Evolutionary conservation across 805 yeast species (phyloP), one percentile per base, ranked within the genome.

Genomic region (Saccharomycopsis amapae): DNA sequence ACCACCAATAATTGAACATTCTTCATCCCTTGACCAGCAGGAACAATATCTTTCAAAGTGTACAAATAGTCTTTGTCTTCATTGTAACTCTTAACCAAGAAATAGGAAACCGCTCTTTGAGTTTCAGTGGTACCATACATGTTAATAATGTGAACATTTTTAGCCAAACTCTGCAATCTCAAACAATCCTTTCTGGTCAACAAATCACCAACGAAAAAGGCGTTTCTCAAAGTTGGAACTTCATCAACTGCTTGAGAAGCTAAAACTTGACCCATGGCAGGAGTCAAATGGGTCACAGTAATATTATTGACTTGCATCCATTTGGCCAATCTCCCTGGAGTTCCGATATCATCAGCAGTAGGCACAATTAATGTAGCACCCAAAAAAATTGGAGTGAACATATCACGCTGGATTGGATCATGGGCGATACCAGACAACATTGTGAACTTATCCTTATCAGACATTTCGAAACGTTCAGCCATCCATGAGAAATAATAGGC

Each of bases 61-160:
- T 79, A 81, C 61, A 93, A 72, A 63, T 85, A 89, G 20, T 75
- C 66, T 20, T 90, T 73, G 62, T 89, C 88, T 37, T 72, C 60
- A 19, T 72, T 61, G 54, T 86, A 72, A 24, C 94, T 78, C 36
- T 85, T 79, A 51, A 94, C 90, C 62, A 87, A 94, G 66, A 78
- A 94, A 66, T 77, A 93, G 0, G 97, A 89, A 22, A 93, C 99
- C 1, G 99, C 93, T 61, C 99, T 78, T 71, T 94, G 99, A 13
- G 99, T 93, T 65, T 93, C 99, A 9, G 99, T 93, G 33, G 99
- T 93, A 59, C 99, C 99, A 63, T 93, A 93, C 99, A 93, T 93
- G 67, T 93, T 93, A 55, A 93, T 94, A 59, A 93, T 90, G 61
- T 65, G 70, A 45, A 86, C 94, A 58, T 93, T 90, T 61, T 80